Evolutionary conservation across 805 yeast species (phyloP), one percentile per base, ranked within the genome.

Genomic region (Starmera dryadoides): DNA sequence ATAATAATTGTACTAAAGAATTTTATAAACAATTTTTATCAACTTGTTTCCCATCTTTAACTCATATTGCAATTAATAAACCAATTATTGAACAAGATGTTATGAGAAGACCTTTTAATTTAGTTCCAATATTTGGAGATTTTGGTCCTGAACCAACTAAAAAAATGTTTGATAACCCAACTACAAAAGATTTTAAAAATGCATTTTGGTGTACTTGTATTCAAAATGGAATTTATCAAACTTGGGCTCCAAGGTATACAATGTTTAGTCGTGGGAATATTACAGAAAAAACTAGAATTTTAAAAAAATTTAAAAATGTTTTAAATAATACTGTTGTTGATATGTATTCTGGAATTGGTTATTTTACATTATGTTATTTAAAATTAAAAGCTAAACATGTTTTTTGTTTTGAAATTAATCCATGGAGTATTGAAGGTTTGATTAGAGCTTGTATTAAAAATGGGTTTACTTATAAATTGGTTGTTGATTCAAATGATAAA

Each of bases 251-350:
- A 2, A 56, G 70, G 39, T 81, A 77, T 52, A 85, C 95, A 2
- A 86, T 86, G 96, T 87, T 87, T 55, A 80, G 89, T 36, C 60
- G 96, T 16, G 96, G 96, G 1, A 86, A 86, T 55, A 75, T 87
- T 49, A 82, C 82, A 46, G 96, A 86, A 52, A 86, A 86, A 56
- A 70, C 76, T 12, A 59, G 96, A 17, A 68, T 86, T 1, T 53
- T 85, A 31, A 65, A 66, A 16, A 55, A 56, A 0, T 75, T 63
- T 39, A 33, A 40, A 1, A 52, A 63, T 22, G 56, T 79, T 1
- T 37, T 48, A 9, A 65, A 58, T 11, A 62, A 66, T 0, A 68
- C 64, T 18, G 75, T 82, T 0, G 65, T 83, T 4, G 96, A 86
- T 53, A 50, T 87, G 33, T 86, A 86, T 55, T 79, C 84, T 23